Percentiles rank a stretch among this genome's conserved stretches.
phyloP scores from a whole-genome alignment of 1,284 basidiomycete genomes.

The Cryptococcus maquisensis region DNA sequence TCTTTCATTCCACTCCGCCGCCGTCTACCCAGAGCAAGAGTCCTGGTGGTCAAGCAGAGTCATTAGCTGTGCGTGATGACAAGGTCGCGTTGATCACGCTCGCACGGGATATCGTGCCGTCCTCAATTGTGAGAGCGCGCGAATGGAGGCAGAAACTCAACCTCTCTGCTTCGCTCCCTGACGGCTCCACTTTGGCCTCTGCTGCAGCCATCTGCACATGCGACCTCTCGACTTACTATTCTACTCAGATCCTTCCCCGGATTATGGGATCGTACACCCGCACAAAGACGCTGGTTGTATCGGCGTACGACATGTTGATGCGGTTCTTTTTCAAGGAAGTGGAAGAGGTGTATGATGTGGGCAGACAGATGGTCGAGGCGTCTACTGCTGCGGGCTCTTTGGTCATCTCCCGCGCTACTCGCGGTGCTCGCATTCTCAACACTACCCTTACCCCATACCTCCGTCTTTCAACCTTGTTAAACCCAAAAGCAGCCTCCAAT shows the following conservation, averaged over 20 bases:
- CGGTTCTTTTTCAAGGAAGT: neutral
- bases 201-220: neutral
- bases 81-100: no score
- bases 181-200: no score
- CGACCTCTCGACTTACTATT: neutral
- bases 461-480: neutral
- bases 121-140: no score
- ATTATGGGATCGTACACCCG: neutral
- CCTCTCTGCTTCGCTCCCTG: neutral
- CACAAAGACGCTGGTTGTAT: neutral
- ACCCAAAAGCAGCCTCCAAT: neutral
- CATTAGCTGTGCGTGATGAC: no score
- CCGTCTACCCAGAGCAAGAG: no score
- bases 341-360: neutral
- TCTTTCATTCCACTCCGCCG: no score
- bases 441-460: neutral
- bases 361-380: neutral
- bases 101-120: no score
- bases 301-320: neutral
- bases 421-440: neutral
- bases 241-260: neutral
- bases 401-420: neutral
- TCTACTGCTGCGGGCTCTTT: neutral
- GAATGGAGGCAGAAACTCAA: neutral
- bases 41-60: no score